Conservation (phyloP, 2,329 filamentous ascomycete species). For the Botrytis elliptica region DNA sequence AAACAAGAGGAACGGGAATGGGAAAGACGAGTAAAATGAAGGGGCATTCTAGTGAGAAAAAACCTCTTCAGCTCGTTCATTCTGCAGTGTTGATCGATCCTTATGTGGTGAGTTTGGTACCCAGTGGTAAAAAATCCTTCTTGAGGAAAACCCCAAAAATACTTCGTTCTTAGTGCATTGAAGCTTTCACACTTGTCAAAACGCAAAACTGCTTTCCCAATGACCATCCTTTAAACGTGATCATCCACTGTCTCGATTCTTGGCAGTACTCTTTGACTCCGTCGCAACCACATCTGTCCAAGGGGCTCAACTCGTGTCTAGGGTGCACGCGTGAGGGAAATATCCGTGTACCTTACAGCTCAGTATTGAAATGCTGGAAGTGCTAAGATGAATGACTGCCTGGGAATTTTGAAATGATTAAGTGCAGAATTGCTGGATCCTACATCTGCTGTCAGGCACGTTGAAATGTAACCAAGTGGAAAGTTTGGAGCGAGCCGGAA, state of each 20-base stretch:
- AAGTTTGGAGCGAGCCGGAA: background rate
- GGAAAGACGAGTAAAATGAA: background rate
- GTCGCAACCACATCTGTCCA: background rate
- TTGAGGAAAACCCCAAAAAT: background rate
- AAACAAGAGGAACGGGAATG: background rate
- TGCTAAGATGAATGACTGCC: too few species aligned
- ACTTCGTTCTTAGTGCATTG: background rate
- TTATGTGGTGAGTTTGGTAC: background rate
- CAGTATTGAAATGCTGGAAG: too few species aligned
- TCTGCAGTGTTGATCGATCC: background rate
- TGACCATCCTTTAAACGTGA: background rate
- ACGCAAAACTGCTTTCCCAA: background rate
- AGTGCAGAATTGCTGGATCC: too few species aligned
- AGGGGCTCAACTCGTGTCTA: background rate
- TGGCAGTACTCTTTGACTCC: background rate
- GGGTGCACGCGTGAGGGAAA: rapidly evolving
- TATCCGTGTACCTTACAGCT: background rate
- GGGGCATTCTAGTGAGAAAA: background rate
- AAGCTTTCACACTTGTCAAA: background rate
- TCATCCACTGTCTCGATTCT: background rate
- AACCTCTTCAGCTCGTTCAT: background rate
- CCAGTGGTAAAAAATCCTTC: background rate
- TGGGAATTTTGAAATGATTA: too few species aligned
- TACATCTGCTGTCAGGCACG: background rate
- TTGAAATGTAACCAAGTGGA: background rate